These are phyloP conservation scores for Hibiscus tridactylites DNA, from an alignment of 345 rosid genomes.

Conservation along the genomic window DNA sequence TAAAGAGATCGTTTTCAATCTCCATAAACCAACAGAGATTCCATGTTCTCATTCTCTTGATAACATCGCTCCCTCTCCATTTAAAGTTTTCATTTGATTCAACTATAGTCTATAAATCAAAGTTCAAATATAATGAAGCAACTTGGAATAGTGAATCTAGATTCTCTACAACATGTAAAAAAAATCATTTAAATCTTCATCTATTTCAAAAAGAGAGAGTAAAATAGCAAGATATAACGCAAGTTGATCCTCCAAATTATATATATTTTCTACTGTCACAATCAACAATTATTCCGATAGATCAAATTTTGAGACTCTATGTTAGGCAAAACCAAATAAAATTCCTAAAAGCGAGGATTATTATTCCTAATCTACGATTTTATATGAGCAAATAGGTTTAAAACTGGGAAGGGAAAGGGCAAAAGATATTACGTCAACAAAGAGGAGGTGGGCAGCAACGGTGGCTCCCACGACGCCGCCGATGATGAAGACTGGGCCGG, in stretches of 20 bases:
- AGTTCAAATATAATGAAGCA: background rate
- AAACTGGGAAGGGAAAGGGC: background rate
- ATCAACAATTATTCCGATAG: background rate
- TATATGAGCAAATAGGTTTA: slow-evolving; percentile 22
- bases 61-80: background rate
- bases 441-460: slow-evolving; percentile 40
- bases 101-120: background rate
- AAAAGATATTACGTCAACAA: slow-evolving; percentile 34
- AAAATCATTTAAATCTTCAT: background rate
- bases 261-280: background rate
- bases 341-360: background rate
- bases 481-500: slow-evolving; percentile 65
- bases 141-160: background rate
- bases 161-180: background rate
- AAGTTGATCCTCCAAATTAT: background rate
- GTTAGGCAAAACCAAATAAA: background rate
- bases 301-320: background rate
- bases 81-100: background rate
- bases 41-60: background rate
- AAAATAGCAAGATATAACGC: background rate
- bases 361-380: background rate
- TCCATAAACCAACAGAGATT: background rate
- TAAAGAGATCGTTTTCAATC: background rate
- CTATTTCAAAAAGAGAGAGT: background rate
- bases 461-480: slow-evolving; percentile 55